A percentile compares a stretch with the other conserved stretches of the same genome.
phyloP scores from a whole-genome alignment of 1,284 basidiomycete genomes.

The Trichosporon sp. region DNA sequence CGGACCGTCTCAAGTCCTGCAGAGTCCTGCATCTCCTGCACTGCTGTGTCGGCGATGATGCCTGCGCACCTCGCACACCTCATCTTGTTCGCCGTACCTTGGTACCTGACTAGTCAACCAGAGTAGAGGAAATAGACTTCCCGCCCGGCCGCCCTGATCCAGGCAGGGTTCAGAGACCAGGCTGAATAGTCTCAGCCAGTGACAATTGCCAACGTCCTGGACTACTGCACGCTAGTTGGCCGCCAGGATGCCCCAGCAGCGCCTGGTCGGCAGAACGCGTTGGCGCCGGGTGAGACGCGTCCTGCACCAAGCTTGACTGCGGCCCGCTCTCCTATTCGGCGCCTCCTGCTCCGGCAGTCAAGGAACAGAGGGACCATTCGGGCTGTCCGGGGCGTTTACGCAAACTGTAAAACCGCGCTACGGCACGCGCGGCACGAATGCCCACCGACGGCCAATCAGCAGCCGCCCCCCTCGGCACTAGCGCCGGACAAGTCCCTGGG shows the following conservation, averaged over 20 bases:
- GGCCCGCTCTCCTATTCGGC: not conserved
- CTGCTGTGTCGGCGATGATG: no score
- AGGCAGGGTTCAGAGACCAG: not conserved
- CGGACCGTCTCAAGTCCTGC: constrained; percentile 4
- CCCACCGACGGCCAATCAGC: not conserved
- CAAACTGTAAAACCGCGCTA: constrained; percentile 13
- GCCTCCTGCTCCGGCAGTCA: not conserved
- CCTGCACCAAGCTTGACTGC: not conserved
- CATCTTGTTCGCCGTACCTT: not conserved
- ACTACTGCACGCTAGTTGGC: not conserved
- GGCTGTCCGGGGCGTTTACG: not conserved
- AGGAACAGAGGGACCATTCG: not conserved
- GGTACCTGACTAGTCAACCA: not conserved
- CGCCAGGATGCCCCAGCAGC: not conserved
- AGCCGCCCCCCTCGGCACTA: not conserved
- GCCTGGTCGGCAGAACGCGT: not conserved
- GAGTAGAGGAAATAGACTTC: not conserved
- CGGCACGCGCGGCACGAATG: constrained; percentile 9
- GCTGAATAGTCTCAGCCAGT: constrained; percentile 19
- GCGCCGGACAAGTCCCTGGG: not conserved
- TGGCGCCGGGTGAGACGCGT: constrained; percentile 8
- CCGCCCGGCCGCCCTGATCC: not conserved
- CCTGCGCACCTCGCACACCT: not conserved
- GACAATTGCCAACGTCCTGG: constrained; percentile 3
- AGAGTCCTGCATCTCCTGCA: not conserved